Conservation (phyloP, 306 rosid species). For the Medicago arabica region DNA sequence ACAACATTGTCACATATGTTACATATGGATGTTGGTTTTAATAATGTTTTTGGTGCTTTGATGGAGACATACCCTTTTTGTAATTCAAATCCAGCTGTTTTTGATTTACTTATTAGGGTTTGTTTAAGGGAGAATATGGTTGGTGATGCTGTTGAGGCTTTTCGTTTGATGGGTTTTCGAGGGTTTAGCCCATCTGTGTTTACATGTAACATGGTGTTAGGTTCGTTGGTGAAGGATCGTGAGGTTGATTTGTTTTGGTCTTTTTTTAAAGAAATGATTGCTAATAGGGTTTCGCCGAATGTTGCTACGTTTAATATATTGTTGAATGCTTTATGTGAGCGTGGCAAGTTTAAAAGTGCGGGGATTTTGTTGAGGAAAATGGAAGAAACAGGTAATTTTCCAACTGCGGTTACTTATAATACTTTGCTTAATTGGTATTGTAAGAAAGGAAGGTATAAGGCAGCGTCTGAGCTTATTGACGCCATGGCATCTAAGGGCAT, state of each 20-base stretch:
- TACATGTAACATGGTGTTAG: conserved; percentile 81
- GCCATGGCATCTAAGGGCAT: conserved; percentile 77
- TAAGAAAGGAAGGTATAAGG: conserved; percentile 67
- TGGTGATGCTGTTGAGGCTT: conserved; percentile 63
- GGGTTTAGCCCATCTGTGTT: conserved; percentile 72
- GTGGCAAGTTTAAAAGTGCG: conserved; percentile 68
- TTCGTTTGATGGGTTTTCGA: conserved; percentile 62
- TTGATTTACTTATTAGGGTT: conserved; percentile 73
- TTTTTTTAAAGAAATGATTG: conserved; percentile 72
- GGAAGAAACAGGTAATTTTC: conserved; percentile 68
- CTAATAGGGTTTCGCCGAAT: conserved; percentile 56
- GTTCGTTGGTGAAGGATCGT: conserved; percentile 63
- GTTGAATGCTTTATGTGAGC: conserved; percentile 63
- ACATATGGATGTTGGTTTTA: conserved; percentile 53
- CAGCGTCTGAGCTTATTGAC: conserved; percentile 65
- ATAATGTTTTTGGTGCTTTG: conserved; percentile 59
- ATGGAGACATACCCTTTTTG: conserved; percentile 78
- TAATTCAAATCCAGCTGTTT: conserved; percentile 79
- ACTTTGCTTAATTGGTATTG: conserved; percentile 80
- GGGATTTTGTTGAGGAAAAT: conserved; percentile 60
- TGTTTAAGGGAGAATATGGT: conserved; percentile 64
- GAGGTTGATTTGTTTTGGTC: conserved; percentile 59
- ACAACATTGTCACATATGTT: conserved; percentile 57
- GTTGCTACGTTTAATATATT: conserved; percentile 72
- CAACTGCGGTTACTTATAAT: conserved; percentile 66